phyloP scores from a whole-genome alignment of 2,329 filamentous ascomycete species.

The Pseudocercospora musae region DNA sequence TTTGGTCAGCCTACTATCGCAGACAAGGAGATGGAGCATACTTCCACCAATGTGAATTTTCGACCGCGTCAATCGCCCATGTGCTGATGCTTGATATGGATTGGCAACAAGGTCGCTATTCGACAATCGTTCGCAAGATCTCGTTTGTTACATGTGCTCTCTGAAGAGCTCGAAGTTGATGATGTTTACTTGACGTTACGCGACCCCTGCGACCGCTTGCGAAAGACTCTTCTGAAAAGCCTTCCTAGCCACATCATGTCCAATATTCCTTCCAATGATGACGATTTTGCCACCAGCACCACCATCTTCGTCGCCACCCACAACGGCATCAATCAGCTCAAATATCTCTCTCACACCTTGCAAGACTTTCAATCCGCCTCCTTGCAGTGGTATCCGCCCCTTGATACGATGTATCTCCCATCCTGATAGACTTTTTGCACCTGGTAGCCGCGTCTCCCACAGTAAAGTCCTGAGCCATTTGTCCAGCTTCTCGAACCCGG shows the following conservation, averaged over 20 bases:
- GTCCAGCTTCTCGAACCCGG: constrained; percentile 65
- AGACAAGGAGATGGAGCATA: too few species aligned
- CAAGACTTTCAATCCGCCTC: constrained; percentile 69
- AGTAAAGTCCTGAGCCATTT: constrained; percentile 77
- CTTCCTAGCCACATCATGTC: constrained; percentile 11
- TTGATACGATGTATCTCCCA: constrained; percentile 90
- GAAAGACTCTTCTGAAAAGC: constrained; percentile 31
- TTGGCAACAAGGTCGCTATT: too few species aligned
- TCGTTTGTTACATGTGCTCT: too few species aligned
- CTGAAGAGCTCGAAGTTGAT: too few species aligned
- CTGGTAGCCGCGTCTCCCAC: constrained; percentile 61
- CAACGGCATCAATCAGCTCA: constrained; percentile 68
- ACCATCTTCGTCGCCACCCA: neutral
- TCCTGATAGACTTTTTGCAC: constrained; percentile 18
- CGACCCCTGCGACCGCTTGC: neutral
- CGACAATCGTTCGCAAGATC: too few species aligned
- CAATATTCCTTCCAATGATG: constrained; percentile 35
- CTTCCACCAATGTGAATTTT: too few species aligned
- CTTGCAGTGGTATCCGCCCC: constrained; percentile 65
- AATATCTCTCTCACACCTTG: constrained; percentile 94
- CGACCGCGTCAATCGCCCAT: too few species aligned
- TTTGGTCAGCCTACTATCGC: too few species aligned
- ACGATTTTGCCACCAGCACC: constrained; percentile 32
- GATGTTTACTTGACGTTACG: too few species aligned
- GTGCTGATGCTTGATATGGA: too few species aligned